Percentiles rank a stretch among this genome's conserved stretches.
Evolutionary conservation across 345 rosid genomes (phyloP).

Genomic region (Mercurialis annua): DNA sequence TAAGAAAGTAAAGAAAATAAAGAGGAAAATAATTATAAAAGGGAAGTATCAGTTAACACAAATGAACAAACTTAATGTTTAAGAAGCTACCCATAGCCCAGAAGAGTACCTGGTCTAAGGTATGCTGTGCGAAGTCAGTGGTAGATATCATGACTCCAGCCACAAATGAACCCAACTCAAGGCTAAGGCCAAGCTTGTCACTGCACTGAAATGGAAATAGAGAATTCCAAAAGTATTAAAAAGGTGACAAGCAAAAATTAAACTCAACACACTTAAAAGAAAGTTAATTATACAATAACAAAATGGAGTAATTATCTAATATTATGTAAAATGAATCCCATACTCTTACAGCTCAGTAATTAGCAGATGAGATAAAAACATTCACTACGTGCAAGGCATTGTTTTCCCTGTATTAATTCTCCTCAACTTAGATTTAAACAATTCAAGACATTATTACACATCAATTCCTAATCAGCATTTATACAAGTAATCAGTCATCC

Average conservation of each 20-base stretch:
- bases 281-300: background rate
- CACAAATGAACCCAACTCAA: conserved; percentile 95
- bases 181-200: conserved; percentile 99
- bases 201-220: conserved; percentile 84
- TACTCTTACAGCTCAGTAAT: background rate
- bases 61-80: conserved; percentile 3
- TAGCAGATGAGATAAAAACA: background rate
- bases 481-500: background rate
- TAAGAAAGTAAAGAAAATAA: background rate
- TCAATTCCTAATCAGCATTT: background rate
- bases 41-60: background rate
- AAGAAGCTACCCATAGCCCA: background rate
- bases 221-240: conserved; percentile 15
- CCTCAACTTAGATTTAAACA: background rate
- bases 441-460: background rate
- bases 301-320: no score
- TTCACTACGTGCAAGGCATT: background rate
- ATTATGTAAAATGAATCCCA: background rate
- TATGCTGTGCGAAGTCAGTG: conserved; percentile 89
- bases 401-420: background rate
- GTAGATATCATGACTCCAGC: conserved; percentile 99
- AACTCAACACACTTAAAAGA: background rate
- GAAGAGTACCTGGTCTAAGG: conserved; percentile 82
- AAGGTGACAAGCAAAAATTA: background rate
- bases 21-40: background rate